Conservation (phyloP, 148 eudicot genomes). For the Talinum fruticosum region DNA sequence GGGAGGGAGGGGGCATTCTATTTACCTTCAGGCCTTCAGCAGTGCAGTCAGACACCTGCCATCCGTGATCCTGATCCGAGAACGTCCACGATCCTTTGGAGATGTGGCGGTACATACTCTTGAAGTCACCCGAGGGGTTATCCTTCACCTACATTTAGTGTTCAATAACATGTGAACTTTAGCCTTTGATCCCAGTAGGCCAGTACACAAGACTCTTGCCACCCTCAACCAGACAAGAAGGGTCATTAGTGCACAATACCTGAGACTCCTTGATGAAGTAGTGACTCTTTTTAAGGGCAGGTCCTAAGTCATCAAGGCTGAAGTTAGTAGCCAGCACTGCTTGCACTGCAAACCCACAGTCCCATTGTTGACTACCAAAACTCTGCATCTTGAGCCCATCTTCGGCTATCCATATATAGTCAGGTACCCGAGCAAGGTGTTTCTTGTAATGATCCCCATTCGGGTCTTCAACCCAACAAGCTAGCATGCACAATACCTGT, state of each 20-base stretch:
- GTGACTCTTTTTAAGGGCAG: conserved; percentile 39
- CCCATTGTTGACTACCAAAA: conserved; percentile 20
- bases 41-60: conserved; percentile 65
- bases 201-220: not conserved
- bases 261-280: conserved; percentile 53
- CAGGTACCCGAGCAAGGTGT: conserved; percentile 35
- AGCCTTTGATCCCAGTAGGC: not conserved
- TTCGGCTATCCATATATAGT: conserved; percentile 38
- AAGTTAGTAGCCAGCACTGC: conserved; percentile 1
- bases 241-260: conserved; percentile 23
- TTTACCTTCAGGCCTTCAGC: conserved; percentile 50
- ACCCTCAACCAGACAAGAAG: not conserved
- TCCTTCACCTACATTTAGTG: conserved; percentile 36
- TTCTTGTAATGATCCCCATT: conserved; percentile 23
- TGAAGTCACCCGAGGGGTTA: conserved; percentile 48
- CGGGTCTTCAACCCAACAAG: conserved; percentile 40
- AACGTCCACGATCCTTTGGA: conserved; percentile 59
- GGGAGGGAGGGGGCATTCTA: no score
- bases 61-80: conserved; percentile 55
- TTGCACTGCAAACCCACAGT: conserved; percentile 25
- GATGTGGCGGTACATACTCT: conserved; percentile 43
- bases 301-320: conserved; percentile 35
- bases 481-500: conserved; percentile 33
- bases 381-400: conserved; percentile 38
- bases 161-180: not conserved